These are phyloP conservation scores for Boletus vermiculosoides DNA, from an alignment of 768 basidiomycete species.

Conservation along the genomic window DNA sequence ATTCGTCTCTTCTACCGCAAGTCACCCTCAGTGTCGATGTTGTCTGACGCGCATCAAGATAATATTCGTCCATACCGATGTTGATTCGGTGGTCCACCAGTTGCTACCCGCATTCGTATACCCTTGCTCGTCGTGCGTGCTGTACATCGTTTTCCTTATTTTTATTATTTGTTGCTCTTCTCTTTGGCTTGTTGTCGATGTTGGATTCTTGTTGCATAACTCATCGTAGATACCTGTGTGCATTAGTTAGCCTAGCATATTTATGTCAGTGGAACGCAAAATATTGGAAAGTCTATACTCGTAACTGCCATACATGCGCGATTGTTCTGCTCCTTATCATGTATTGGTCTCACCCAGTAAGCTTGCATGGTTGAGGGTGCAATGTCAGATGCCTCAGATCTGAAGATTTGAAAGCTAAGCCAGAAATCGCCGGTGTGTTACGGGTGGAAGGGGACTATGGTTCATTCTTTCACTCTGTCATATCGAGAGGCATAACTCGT, in stretches of 20 bases:
- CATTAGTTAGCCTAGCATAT: background rate
- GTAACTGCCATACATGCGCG: too few relatives aligned
- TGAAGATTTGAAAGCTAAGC: background rate
- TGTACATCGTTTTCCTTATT: background rate
- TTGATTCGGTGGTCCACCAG: constrained; percentile 14
- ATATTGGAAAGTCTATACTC: background rate
- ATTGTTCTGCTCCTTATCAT: background rate
- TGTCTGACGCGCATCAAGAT: constrained; percentile 22
- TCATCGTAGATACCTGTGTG: background rate
- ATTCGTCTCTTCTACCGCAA: constrained; percentile 10
- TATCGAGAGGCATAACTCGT: too few relatives aligned
- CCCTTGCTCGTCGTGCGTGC: background rate
- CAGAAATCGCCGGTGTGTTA: background rate
- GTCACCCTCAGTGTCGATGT: constrained; percentile 16
- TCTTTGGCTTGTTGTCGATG: background rate
- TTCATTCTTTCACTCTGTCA: background rate
- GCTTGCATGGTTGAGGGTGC: background rate
- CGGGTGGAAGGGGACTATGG: background rate
- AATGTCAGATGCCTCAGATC: background rate
- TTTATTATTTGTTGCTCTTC: background rate
- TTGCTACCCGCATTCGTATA: background rate
- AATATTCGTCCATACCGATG: constrained; percentile 22
- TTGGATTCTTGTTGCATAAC: background rate
- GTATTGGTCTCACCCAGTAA: background rate
- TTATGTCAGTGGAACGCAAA: background rate